Conservation (phyloP, 2,329 filamentous ascomycete species). For the Exophiala oligosperma region DNA sequence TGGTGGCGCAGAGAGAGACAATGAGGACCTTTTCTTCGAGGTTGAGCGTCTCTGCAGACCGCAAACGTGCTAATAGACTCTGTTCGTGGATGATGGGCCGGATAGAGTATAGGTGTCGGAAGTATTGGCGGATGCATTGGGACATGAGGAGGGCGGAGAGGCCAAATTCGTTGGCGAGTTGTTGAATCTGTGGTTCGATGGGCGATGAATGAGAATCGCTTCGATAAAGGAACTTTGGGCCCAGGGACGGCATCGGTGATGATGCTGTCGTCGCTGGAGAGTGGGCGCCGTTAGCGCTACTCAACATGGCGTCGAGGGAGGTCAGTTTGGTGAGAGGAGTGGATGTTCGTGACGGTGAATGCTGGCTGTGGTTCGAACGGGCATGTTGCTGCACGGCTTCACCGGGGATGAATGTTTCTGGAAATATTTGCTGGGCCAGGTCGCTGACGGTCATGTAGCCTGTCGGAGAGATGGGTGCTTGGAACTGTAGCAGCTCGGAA, state of each 20-base stretch:
- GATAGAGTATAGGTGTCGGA: slow-evolving; percentile 29
- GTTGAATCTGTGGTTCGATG: slow-evolving; percentile 21
- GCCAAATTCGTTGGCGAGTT: slow-evolving; percentile 26
- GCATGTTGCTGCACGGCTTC: neutral
- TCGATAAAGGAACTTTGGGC: slow-evolving; percentile 28
- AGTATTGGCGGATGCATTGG: slow-evolving; percentile 30
- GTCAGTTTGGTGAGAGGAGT: slow-evolving; percentile 18
- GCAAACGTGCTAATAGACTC: slow-evolving; percentile 22
- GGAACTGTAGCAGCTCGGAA: slow-evolving; percentile 27
- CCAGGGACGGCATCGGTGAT: slow-evolving; percentile 24
- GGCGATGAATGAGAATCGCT: slow-evolving; percentile 24
- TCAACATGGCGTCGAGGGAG: slow-evolving; percentile 25
- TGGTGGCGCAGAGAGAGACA: slow-evolving; percentile 28
- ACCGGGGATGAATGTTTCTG: slow-evolving; percentile 11
- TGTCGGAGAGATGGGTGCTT: slow-evolving; percentile 23
- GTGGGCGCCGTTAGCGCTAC: neutral
- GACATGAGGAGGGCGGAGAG: slow-evolving; percentile 28
- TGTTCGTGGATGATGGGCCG: slow-evolving; percentile 28
- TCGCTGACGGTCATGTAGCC: slow-evolving; percentile 30
- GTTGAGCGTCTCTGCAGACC: slow-evolving; percentile 21
- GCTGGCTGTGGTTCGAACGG: slow-evolving; percentile 7
- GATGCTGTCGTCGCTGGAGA: slow-evolving; percentile 24
- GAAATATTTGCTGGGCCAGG: slow-evolving; percentile 30
- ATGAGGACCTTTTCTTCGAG: slow-evolving; percentile 29
- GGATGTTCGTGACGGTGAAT: slow-evolving; percentile 18